These are phyloP conservation scores for Ceratocystis smalleyi DNA, from an alignment of 2,329 filamentous ascomycete species.

Conservation along the genomic window DNA sequence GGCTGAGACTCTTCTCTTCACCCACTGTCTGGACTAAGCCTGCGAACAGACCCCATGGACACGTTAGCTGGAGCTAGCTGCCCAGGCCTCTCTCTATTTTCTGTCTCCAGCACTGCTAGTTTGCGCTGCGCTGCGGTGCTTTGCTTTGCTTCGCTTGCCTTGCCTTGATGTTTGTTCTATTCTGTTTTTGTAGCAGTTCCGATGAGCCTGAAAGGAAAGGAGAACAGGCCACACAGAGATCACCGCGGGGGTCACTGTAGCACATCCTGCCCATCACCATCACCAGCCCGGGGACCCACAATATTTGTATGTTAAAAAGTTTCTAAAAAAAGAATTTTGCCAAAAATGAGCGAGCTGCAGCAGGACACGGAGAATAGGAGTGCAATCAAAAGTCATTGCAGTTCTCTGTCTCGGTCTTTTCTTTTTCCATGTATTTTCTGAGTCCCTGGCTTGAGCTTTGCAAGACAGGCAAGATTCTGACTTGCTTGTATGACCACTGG, in stretches of 20 bases:
- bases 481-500: too few relatives aligned
- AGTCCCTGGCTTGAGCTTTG: too few relatives aligned
- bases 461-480: too few relatives aligned
- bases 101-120: not conserved
- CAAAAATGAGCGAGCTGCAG: not conserved
- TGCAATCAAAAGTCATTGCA: too few relatives aligned
- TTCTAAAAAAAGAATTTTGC: not conserved
- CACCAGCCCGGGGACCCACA: not conserved
- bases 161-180: too few relatives aligned
- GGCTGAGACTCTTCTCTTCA: conserved; percentile 11
- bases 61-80: not conserved
- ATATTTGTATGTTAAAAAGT: not conserved
- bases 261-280: not conserved
- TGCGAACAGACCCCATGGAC: conserved; percentile 3
- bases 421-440: too few relatives aligned
- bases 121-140: too few relatives aligned
- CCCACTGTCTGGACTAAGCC: conserved; percentile 12
- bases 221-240: not conserved
- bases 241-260: not conserved
- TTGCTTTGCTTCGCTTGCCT: too few relatives aligned
- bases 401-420: too few relatives aligned
- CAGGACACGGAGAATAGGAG: too few relatives aligned
- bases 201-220: not conserved
- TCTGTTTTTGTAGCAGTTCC: too few relatives aligned
- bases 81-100: not conserved